Conservation (phyloP, 805 yeast genomes). For the Saccharomycopsis microspora region DNA sequence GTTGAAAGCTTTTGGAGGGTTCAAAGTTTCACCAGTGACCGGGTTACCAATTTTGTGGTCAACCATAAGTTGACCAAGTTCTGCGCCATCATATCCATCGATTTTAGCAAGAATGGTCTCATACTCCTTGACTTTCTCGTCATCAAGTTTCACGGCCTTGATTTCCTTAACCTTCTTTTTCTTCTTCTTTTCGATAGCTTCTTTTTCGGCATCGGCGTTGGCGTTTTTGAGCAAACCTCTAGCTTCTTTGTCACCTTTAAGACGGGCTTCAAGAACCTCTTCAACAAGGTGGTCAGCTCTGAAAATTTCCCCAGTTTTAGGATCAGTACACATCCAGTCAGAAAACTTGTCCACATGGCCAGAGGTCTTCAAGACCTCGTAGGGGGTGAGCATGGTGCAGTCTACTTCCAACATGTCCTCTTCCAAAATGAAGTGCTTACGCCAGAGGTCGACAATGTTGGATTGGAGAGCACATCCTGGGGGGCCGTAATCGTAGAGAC, state of each 20-base stretch:
- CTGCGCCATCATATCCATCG: constrained; percentile 90
- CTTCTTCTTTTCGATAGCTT: constrained; percentile 63
- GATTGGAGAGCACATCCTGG: constrained; percentile 99
- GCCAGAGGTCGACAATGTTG: constrained; percentile 88
- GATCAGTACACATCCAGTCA: constrained; percentile 98
- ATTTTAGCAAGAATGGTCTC: constrained; percentile 83
- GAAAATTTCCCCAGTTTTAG: constrained; percentile 92
- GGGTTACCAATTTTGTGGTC: constrained; percentile 86
- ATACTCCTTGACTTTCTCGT: constrained; percentile 65
- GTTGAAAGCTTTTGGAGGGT: constrained; percentile 90
- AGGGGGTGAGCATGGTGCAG: constrained; percentile 95
- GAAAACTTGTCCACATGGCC: constrained; percentile 99
- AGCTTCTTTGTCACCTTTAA: constrained; percentile 95
- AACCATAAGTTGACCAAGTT: constrained; percentile 79
- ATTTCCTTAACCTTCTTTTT: constrained; percentile 95
- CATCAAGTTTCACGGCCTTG: constrained; percentile 78
- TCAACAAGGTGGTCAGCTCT: constrained; percentile 98
- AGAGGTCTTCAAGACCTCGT: constrained; percentile 94
- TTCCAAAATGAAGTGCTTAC: constrained; percentile 93
- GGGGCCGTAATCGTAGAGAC: constrained; percentile 97
- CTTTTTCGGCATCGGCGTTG: constrained; percentile 49
- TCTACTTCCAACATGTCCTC: constrained; percentile 99
- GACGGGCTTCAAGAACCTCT: constrained; percentile 91
- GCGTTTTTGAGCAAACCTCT: constrained; percentile 60
- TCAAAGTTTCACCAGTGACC: constrained; percentile 73